Evolutionary conservation across 2,329 filamentous ascomycete species (phyloP), one percentile per base, ranked within the genome.

Genomic region (Exophiala oligosperma): DNA sequence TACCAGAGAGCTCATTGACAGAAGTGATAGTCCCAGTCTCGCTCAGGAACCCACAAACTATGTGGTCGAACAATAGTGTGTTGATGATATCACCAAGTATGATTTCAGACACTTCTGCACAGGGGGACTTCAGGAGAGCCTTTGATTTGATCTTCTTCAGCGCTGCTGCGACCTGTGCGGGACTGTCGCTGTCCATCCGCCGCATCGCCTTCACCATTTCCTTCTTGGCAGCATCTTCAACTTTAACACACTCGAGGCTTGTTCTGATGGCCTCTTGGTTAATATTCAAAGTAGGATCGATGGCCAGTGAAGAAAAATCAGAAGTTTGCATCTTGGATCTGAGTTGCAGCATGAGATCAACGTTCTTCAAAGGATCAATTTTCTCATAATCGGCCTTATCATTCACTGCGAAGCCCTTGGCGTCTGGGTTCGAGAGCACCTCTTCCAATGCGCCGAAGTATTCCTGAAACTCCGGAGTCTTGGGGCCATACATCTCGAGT

Each of bases 371-470:
- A n/a, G 58, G 54, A n/a, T 49, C 47, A 23, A 46, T 57, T 32
- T 55, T 60, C 11, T 57, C 60, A 28, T 62, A 47, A 24, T 46
- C 48, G 8, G 53, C 61, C 11, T 53, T 52, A 43, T 52, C 53
- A 52, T 61, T 56, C 17, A 59, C 43, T 9, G 52, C 48, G 41
- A 55, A 57, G 23, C 52, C 57, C 50, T 50, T 56, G 17, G 56
- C 46, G 12, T 64, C 59, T 14, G 59, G 54, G 32, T 57, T 58
- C 9, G 59, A 47, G 14, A 64, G 54, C 56, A 65, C 62, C n/a
- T 62, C 61, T 56, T 64, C 56, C 2, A 65, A 59, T 28, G 63
- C 56, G n/a, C 60, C 50, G 35, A 64, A 64, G 17, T 56, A 62
- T 40, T 65, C 62, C 51, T 60, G 52, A 26, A 64, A 57, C 43